Conservation (phyloP, 805 yeast species). For the Wickerhamiella occidentalis region DNA sequence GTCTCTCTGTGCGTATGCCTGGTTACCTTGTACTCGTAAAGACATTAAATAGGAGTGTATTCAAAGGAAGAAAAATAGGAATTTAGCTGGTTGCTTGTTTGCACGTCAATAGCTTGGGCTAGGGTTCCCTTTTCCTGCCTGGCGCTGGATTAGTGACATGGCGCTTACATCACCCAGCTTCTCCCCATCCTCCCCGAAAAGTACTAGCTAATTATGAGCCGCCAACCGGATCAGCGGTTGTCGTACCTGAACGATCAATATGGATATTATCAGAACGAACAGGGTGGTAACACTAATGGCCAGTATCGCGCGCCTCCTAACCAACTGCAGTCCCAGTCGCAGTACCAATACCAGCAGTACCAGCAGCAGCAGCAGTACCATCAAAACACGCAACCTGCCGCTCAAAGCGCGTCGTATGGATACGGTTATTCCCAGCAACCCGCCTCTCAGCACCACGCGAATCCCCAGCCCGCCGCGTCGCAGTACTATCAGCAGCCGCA, state of each 20-base stretch:
- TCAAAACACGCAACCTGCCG: conserved; percentile 11
- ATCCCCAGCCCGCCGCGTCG: conserved; percentile 12
- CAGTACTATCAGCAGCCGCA: background rate
- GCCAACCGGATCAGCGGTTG: conserved; percentile 16
- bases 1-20: conserved; percentile 9
- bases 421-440: conserved; percentile 12
- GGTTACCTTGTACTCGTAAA: conserved; percentile 16
- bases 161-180: conserved; percentile 4
- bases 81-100: too few relatives aligned
- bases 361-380: conserved; percentile 8
- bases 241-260: conserved; percentile 13
- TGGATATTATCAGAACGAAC: conserved; percentile 11
- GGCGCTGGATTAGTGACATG: conserved; percentile 1
- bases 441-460: conserved; percentile 5
- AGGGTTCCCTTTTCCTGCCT: background rate
- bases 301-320: background rate
- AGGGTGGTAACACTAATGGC: conserved; percentile 2
- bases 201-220: conserved; percentile 11
- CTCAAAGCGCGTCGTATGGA: conserved; percentile 13
- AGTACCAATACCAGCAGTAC: conserved; percentile 1
- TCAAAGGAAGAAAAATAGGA: too few relatives aligned
- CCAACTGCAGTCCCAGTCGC: conserved; percentile 1
- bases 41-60: too few relatives aligned
- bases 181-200: conserved; percentile 3
- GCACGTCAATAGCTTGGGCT: too few relatives aligned